Base-by-base conservation (phyloP, 352 stramenopile species). In the Phytophthora megakarya region DNA sequence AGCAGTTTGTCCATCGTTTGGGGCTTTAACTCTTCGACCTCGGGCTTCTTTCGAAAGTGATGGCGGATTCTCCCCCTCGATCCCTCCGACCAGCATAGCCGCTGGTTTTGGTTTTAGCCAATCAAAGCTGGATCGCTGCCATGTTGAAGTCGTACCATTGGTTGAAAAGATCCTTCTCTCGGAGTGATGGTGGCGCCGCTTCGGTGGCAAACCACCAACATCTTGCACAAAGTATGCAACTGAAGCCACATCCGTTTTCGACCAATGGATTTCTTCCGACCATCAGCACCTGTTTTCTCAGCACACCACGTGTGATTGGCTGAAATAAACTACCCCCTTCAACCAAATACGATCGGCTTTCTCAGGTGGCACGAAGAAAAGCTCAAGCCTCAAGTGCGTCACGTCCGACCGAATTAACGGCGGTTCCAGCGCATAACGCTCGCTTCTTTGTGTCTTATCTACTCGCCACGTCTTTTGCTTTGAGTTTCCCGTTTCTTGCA, bases 1-100 rank as follows among this genome's bases (percentile, higher is more conserved):
- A 87, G 47, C 45, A 88, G 6, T 69, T 93, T 92, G 75, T 95
- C 86, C 86, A 95, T 95, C n/a, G 25, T 12, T 65, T 58, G 37
- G 38, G 25, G 3, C 32, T 30, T 22, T 33, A 45, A 53, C 51
- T 35, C n/a, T n/a, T 68, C 30, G 12, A 40, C 19, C 30, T 40
- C 37, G 52, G 25, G 58, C 44, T 72, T 82, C 59, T 86, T 74
- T 83, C 64, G 70, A 75, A 84, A 84, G 77, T 84, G 75, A 75
- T 43, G 49, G 45, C 25, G 55, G 50, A 76, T 70, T 67, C 46
- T 39, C 52, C 54, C 53, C 54, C 54, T 47, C 50, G 7, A 16
- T 49, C 48, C 37, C 44, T 52, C 54, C 23, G 58, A 67, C 33
- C 57, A 65, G 45, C 21, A 42, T 43, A 18, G 23, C 35, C 43